Conservation (phyloP, 2,329 filamentous ascomycete genomes). For the Pseudogymnoascus sp. region DNA sequence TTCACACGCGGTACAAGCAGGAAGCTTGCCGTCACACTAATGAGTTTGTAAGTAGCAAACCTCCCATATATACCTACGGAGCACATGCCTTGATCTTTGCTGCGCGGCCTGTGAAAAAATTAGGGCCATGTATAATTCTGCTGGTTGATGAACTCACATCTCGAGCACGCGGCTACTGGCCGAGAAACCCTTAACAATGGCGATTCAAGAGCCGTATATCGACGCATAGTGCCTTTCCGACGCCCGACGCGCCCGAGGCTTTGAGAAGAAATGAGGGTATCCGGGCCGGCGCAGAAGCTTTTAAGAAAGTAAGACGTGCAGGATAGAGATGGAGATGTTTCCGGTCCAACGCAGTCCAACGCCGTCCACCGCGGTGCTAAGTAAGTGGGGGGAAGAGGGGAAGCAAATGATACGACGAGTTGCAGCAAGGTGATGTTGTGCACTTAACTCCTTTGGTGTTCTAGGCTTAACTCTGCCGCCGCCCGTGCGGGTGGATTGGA, state of each 20-base stretch:
- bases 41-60: conserved; percentile 15
- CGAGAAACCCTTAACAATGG: conserved; percentile 65
- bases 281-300: conserved; percentile 5
- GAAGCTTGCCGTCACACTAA: conserved; percentile 88
- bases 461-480: conserved; percentile 4
- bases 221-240: conserved; percentile 3
- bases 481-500: conserved; percentile 7
- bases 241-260: background rate
- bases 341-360: background rate
- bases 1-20: conserved; percentile 91
- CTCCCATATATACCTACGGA: conserved; percentile 1
- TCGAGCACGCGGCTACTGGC: conserved; percentile 70
- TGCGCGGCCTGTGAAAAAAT: conserved; percentile 49
- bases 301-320: conserved; percentile 7
- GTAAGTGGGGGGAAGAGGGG: conserved; percentile 2
- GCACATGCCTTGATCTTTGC: conserved; percentile 76
- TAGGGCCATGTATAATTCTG: conserved; percentile 6
- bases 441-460: conserved; percentile 6
- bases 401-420: conserved; percentile 8
- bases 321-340: conserved; percentile 6
- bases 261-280: conserved; percentile 1
- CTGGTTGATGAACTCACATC: conserved; percentile 44
- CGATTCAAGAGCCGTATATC: conserved; percentile 26
- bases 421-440: conserved; percentile 4
- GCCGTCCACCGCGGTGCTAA: background rate